Conservation (phyloP, 371 early-diverging fungal genomes). For the Mucor racemosus region DNA sequence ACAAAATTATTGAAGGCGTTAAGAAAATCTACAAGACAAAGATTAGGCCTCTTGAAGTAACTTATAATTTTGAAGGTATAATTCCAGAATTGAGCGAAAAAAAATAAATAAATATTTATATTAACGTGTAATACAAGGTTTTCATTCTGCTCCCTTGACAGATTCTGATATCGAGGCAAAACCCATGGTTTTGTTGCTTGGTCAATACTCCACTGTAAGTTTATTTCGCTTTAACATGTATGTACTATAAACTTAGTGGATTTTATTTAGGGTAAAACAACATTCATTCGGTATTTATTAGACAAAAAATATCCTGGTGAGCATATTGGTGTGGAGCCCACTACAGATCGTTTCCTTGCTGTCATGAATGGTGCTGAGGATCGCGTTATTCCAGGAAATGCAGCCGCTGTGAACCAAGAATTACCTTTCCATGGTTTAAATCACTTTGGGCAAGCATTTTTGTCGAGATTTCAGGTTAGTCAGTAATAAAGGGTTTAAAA, state of each 20-base stretch:
- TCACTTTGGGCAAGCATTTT: slow-evolving; percentile 80
- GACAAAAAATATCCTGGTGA: slow-evolving; percentile 83
- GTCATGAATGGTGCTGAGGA: slow-evolving; percentile 80
- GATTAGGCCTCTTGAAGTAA: slow-evolving; percentile 74
- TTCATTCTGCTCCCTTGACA: slow-evolving; percentile 78
- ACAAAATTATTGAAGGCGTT: slow-evolving; percentile 64
- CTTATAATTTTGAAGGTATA: slow-evolving; percentile 75
- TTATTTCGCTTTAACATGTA: not conserved
- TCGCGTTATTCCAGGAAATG: slow-evolving; percentile 85
- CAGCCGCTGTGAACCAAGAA: slow-evolving; percentile 87
- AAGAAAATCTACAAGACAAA: slow-evolving; percentile 73
- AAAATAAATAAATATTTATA: not conserved
- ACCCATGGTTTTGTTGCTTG: slow-evolving; percentile 83
- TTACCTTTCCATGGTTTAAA: slow-evolving; percentile 79
- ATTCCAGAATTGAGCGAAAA: not conserved
- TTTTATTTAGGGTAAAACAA: slow-evolving; percentile 72
- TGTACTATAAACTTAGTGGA: not conserved
- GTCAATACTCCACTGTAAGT: slow-evolving; percentile 81
- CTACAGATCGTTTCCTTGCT: slow-evolving; percentile 86
- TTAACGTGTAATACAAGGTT: slow-evolving; percentile 40
- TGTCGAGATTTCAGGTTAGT: slow-evolving; percentile 80
- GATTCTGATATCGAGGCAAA: slow-evolving; percentile 84
- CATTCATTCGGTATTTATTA: slow-evolving; percentile 84
- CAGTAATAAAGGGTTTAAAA: not conserved
- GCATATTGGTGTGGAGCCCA: slow-evolving; percentile 89